These are phyloP conservation scores for Phytopythium cucurbitacearum DNA, from an alignment of 352 stramenopile species.

Conservation along the genomic window DNA sequence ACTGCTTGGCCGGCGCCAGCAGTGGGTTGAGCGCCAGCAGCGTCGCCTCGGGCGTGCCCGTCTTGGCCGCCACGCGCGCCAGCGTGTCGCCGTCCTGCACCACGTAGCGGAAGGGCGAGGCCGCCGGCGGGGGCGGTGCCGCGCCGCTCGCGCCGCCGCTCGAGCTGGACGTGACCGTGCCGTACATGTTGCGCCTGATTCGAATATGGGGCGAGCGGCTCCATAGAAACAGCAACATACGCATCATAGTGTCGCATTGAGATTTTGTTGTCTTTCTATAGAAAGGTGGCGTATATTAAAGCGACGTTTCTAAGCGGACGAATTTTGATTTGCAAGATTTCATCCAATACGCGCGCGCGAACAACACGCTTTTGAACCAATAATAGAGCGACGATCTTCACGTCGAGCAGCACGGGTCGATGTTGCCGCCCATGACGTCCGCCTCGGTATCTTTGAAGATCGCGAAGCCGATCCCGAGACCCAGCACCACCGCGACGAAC, in stretches of 20 bases:
- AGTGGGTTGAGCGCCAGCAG: conserved; percentile 71
- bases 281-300: conserved; percentile 2
- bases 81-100: conserved; percentile 66
- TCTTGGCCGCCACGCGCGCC: conserved; percentile 56
- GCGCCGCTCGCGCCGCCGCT: conserved; percentile 17
- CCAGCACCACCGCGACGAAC: conserved; percentile 65
- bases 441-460: conserved; percentile 72
- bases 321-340: not conserved
- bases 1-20: conserved; percentile 14
- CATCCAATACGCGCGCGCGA: no score
- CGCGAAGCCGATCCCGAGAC: conserved; percentile 65
- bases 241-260: no score
- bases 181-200: conserved; percentile 34
- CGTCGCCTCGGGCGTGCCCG: conserved; percentile 45
- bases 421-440: conserved; percentile 60
- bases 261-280: conserved; percentile 1
- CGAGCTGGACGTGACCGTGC: conserved; percentile 30
- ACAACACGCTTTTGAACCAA: no score
- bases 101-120: conserved; percentile 69
- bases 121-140: conserved; percentile 21
- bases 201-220: not conserved
- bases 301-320: conserved; percentile 3
- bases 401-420: conserved; percentile 46
- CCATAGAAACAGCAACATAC: no score
- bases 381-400: no score